Conservation (phyloP, 176 grass and related monocot genomes). For the Alloteropsis semialata region DNA sequence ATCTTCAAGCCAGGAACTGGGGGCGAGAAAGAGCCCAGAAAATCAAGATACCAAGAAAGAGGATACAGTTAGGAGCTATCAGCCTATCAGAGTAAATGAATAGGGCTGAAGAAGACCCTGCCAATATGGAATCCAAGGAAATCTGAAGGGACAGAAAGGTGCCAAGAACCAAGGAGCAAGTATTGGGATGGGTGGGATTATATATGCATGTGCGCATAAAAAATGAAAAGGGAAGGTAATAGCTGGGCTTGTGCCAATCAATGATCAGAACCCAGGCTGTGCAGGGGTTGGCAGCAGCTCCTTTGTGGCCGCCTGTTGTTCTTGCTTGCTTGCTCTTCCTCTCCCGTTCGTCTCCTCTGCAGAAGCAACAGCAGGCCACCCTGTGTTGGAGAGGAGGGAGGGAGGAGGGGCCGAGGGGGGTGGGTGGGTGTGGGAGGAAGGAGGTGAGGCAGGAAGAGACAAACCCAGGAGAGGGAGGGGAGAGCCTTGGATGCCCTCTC, state of each 20-base stretch:
- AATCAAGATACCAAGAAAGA: constrained; percentile 19
- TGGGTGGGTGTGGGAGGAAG: constrained; percentile 9
- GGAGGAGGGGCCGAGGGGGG: too few relatives aligned
- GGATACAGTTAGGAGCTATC: constrained; percentile 14
- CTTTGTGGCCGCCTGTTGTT: constrained; percentile 33
- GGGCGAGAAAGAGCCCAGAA: not conserved
- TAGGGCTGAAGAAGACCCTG: constrained; percentile 1
- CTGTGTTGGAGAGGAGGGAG: not conserved
- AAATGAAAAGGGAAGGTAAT: constrained; percentile 36
- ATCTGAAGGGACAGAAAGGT: constrained; percentile 45
- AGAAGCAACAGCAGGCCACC: constrained; percentile 18
- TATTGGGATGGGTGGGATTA: constrained; percentile 41
- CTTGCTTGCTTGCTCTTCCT: constrained; percentile 31
- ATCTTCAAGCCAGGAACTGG: constrained; percentile 16
- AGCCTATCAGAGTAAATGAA: constrained; percentile 29
- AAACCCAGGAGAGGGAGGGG: constrained; percentile 38
- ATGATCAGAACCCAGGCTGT: constrained; percentile 59
- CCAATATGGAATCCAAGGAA: constrained; percentile 54
- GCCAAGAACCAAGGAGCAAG: constrained; percentile 47
- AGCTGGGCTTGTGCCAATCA: constrained; percentile 36
- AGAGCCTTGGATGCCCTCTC: constrained; percentile 42
- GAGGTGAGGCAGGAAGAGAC: constrained; percentile 24
- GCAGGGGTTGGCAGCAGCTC: constrained; percentile 34
- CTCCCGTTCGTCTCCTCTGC: constrained; percentile 17
- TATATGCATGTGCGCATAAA: constrained; percentile 19